Percentiles rank a stretch among this genome's conserved stretches.
Evolutionary conservation across 225 moss, liverwort and hornwort species (phyloP).

Genomic region (Pseudoscleropodium purum): DNA sequence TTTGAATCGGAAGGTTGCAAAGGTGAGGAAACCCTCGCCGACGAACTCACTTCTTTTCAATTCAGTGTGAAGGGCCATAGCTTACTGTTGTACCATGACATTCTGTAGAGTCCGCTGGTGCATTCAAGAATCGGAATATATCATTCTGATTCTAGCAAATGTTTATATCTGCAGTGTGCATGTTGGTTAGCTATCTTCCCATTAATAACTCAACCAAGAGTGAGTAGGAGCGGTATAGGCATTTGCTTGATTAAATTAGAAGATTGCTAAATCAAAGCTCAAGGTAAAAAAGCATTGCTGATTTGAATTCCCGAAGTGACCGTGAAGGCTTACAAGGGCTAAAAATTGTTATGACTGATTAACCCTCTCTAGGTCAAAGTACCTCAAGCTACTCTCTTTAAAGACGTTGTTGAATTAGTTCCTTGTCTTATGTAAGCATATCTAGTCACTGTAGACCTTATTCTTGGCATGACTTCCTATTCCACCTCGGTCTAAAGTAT

Average conservation of each 20-base stretch:
- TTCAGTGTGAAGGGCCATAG: neutral
- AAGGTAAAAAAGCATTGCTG: neutral
- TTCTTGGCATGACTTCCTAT: neutral
- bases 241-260: neutral
- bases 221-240: neutral
- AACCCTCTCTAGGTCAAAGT: neutral
- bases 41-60: neutral
- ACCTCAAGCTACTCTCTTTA: neutral
- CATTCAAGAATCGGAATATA: neutral
- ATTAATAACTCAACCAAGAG: neutral
- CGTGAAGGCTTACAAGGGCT: neutral
- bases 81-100: neutral
- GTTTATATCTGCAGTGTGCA: neutral
- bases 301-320: neutral
- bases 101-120: neutral
- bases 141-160: neutral
- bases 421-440: neutral
- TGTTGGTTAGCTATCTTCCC: neutral
- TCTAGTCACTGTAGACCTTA: neutral
- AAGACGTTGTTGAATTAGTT: neutral
- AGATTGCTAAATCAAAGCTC: neutral
- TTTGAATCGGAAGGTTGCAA: conserved; percentile 34
- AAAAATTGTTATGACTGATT: neutral
- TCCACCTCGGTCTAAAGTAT: neutral
- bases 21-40: neutral